Base-by-base conservation (phyloP, 2,329 filamentous ascomycete genomes). In the Paecilomyces niveus region DNA sequence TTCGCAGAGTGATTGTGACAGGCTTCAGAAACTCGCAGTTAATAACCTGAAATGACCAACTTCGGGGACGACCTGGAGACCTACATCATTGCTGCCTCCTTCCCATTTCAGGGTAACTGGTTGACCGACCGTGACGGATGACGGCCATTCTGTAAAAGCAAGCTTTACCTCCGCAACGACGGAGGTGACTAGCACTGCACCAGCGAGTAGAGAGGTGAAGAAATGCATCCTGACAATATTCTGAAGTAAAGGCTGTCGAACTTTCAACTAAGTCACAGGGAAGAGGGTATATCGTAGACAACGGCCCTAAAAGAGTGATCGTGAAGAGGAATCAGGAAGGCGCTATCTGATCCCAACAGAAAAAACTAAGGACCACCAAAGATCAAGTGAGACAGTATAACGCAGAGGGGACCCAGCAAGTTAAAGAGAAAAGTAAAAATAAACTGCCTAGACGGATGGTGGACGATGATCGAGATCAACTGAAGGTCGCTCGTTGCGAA, bases 1-100 rank as follows among this genome's bases (percentile, higher is more conserved):
- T 77, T 63, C 81, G 78, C 51, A 87, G 77, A 57, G 78, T 79
- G 64, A 87, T 80, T 49, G 80, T 84, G 39, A 82, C 81, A 6
- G 80, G 77, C 73, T 80, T 57, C 15, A 59, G 24, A 50, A 15
- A 57, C 6, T 32, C 18, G 53, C 15, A n/a, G 33, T 67, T 57
- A 71, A 64, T 56, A 54, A 51, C 15, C 9, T 45, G 7, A 18
- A 45, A 45, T 18, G 15, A 50, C 10, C 39, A 31, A 35, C 9
- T 53, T 31, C 21, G n/a, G 3, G 52, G 53, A 10, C 31, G 18
- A 21, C 54, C 5, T 10, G 11, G 15, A 32, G 21, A 58, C 61
- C 58, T 69, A 76, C 72, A 57, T 61, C 54, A 45, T 72, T 68
- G 57, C 75, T 72, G 53, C 74, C 76, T 58, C 79, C 77, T 10